Evolutionary conservation across 2,329 filamentous ascomycete genomes (phyloP).

Genomic region (Penicillium sp.): DNA sequence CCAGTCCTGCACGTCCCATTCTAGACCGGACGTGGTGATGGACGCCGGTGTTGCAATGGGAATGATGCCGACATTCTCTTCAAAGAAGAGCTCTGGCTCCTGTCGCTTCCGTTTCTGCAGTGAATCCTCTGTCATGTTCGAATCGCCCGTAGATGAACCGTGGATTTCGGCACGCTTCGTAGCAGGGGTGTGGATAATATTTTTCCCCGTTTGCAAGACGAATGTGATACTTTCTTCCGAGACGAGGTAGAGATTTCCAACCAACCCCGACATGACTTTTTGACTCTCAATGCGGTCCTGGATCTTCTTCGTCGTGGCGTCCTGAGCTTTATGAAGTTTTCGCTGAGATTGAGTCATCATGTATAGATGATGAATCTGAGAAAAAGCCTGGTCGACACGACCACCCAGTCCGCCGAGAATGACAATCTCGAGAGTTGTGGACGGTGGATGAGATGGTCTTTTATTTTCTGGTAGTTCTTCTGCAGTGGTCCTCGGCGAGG

Average conservation of each 20-base stretch:
- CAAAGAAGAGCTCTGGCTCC: conserved; percentile 50
- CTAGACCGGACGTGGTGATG: conserved; percentile 74
- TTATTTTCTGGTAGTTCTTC: conserved; percentile 5
- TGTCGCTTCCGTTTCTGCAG: conserved; percentile 11
- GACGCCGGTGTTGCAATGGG: conserved; percentile 70
- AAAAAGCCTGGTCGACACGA: conserved; percentile 85
- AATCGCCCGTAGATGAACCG: not conserved
- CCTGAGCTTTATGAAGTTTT: conserved; percentile 7
- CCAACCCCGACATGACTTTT: not conserved
- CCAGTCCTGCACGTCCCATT: conserved; percentile 89
- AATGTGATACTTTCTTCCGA: conserved; percentile 78
- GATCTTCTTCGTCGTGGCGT: not conserved
- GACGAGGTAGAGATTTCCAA: conserved; percentile 67
- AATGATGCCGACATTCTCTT: conserved; percentile 76
- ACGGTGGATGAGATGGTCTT: conserved; percentile 1
- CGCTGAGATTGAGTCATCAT: conserved; percentile 40
- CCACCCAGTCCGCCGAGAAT: conserved; percentile 81
- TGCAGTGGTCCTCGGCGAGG: conserved; percentile 11
- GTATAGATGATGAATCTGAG: conserved; percentile 79
- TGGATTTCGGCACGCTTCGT: conserved; percentile 18
- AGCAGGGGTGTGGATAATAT: conserved; percentile 60
- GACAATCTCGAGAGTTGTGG: conserved; percentile 56
- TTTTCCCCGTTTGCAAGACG: conserved; percentile 63
- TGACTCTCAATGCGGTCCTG: not conserved
- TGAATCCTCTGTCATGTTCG: not conserved